Evolutionary conservation across 2,329 filamentous ascomycete species (phyloP), one percentile per base, ranked within the genome.

Genomic region (Stachybotrys echinatus): DNA sequence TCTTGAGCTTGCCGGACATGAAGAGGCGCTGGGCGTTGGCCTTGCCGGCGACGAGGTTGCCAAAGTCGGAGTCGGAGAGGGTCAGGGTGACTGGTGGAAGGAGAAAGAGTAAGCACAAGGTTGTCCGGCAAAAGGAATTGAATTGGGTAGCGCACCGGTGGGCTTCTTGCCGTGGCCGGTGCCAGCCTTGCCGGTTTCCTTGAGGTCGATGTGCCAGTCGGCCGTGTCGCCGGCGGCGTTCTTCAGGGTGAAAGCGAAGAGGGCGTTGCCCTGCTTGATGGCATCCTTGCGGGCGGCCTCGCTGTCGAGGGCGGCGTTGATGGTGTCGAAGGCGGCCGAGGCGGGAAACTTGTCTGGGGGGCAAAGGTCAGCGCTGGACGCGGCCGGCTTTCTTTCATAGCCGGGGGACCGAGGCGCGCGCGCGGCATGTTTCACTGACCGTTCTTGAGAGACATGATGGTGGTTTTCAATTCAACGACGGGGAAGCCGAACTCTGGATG

Each of bases 1-100:
- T 83, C 88, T 97, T 99, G 66, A 99, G 79, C 80, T 96, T 96
- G 63, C 94, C 94, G n/a, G 83, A 83, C 92, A 99, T 97, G 75
- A 97, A 96, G 56, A 99, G 76, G 61, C 86, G 85, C 79, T 99
- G 94, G 50, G 94, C 91, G 66, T 96, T 96, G 61, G 89, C 90
- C 77, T 95, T 90, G 67, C 94, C 94, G 37, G 77, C 65, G 49
- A 95, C 85, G 57, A 99, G 81, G 67, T 87, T 85, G 58, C 75
- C 83, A 66, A 99, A 99, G 72, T 97, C 90, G 51, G 83, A 81
- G 55, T 99, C 94, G 52, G 85, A 88, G 58, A 97, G 81, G 5
- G 79, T 70, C 43, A 97, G 81, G n/a, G 89, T 95, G 52, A 97
- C 92, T 94, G 52, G 20, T 34, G 2, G 38, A n/a, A n/a, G n/a